Evolutionary conservation across 768 basidiomycete species (phyloP), one percentile per base, ranked within the genome.

Genomic region (Tephrocybe sp.): DNA sequence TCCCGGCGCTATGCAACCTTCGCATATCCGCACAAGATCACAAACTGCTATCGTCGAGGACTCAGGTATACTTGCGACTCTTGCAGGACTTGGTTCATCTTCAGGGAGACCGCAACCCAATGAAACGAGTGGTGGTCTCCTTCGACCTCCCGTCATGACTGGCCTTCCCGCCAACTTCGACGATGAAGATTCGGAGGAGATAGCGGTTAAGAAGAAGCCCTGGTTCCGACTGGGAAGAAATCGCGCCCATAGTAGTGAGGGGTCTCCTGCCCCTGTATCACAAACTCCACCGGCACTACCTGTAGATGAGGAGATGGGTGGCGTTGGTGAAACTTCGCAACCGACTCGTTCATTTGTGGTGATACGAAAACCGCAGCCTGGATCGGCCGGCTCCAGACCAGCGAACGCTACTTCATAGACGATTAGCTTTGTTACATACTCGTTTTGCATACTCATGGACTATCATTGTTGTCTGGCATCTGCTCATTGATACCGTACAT

Each of bases 31-130:
- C 39, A 89, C 83, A 16, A 83, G 84, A 69, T 91, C 89, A 25
- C 91, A 93, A 63, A 86, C 84, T 2, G 91, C 91, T 2, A 80
- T 93, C 50, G 82, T 93, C n/a, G 88, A 92, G 50, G 74, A 85
- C 54, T 77, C 74, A 4, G 67, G 67, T 41, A 64, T 65, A 53
- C 57, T 62, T 45, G 59, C 53, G 7, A 29, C 55, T 23, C 18
- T 51, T 5, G 56, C 54, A 34, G 54, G 45, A 23, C 19, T 47
- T 0, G 41, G 46, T 27, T 33, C 55, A 47, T 49, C 44, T 37
- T 48, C 47, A 18, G 51, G 33, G 16, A 53, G 44, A 44, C 52
- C 42, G 13, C 53, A 25, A 22, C 48, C 31, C 41, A 47, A 65
- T 39, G 61, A 68, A 37, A 56, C 57, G 12, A 50, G 49, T 15